phyloP scores from a whole-genome alignment of 2,329 filamentous ascomycete genomes.

The Pseudogymnoascus sp. region DNA sequence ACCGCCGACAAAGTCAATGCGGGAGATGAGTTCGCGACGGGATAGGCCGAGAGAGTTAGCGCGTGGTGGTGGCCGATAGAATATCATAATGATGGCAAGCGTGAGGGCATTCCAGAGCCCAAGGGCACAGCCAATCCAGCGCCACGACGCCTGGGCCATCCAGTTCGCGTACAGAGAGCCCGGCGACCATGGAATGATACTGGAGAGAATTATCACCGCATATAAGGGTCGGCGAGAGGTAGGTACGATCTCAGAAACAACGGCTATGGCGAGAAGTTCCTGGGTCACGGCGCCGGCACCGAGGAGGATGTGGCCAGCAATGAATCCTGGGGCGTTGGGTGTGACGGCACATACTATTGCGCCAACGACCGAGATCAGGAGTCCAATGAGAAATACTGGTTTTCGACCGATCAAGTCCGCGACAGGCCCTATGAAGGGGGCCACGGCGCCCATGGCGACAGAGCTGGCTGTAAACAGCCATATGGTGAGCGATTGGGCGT shows the following conservation, averaged over 20 bases:
- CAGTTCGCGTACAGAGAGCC: constrained; percentile 13
- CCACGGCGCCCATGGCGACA: constrained; percentile 16
- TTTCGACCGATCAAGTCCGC: constrained; percentile 20
- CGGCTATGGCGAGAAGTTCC: constrained; percentile 11
- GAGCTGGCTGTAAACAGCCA: constrained; percentile 17
- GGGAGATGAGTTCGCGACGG: constrained; percentile 34
- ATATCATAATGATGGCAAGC: constrained; percentile 34
- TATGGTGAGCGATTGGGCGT: constrained; percentile 13
- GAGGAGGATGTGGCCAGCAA: constrained; percentile 11
- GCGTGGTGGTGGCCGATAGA: constrained; percentile 40
- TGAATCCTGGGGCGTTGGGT: constrained; percentile 14
- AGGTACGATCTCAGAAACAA: constrained; percentile 13
- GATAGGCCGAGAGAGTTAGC: constrained; percentile 34
- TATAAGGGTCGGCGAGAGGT: constrained; percentile 10
- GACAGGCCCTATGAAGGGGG: constrained; percentile 20
- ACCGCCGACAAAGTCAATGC: constrained; percentile 45
- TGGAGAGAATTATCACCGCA: constrained; percentile 5
- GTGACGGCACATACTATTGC: constrained; percentile 17
- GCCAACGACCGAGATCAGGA: constrained; percentile 14
- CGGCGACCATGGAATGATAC: constrained; percentile 10
- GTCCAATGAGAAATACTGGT: constrained; percentile 15
- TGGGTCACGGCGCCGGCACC: constrained; percentile 12
- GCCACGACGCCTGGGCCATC: constrained; percentile 35
- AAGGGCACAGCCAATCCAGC: constrained; percentile 37
- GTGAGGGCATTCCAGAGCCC: constrained; percentile 37